Percentiles rank a stretch among this genome's conserved stretches.
These are phyloP conservation scores for Coniochaeta hoffmannii DNA, from an alignment of 2,329 filamentous ascomycete genomes.

Conservation along the genomic window DNA sequence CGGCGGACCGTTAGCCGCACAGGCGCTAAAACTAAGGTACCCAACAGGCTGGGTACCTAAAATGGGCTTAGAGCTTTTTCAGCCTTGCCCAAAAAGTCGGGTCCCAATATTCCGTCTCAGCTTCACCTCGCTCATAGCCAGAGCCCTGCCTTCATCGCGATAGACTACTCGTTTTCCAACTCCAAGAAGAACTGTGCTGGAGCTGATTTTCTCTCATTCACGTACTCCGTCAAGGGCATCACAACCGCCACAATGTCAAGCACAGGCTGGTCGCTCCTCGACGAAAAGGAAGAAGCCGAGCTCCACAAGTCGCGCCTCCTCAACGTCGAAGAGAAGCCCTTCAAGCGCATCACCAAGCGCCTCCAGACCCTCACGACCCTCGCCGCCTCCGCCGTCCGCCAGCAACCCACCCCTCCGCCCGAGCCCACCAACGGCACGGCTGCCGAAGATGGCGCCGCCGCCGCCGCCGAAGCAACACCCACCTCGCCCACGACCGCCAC, in stretches of 20 bases:
- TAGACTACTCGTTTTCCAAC: no score
- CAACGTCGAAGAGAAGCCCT: slow-evolving; percentile 86
- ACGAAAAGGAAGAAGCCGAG: slow-evolving; percentile 70
- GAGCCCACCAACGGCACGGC: slow-evolving; percentile 36
- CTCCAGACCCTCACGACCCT: slow-evolving; percentile 63
- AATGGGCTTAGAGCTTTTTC: no score
- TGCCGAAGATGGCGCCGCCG: slow-evolving; percentile 17
- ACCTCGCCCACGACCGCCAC: background rate
- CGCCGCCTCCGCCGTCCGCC: slow-evolving; percentile 40
- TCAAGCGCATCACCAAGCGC: slow-evolving; percentile 79
- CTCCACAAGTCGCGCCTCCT: slow-evolving; percentile 83
- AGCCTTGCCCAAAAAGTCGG: no score
- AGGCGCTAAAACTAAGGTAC: no score
- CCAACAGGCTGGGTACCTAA: no score
- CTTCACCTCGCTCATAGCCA: no score
- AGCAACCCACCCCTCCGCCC: slow-evolving; percentile 60
- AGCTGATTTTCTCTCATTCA: no score
- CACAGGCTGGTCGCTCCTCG: slow-evolving; percentile 54
- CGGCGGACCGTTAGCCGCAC: no score
- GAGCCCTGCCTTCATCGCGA: no score
- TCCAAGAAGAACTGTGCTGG: no score
- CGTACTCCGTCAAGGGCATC: no score
- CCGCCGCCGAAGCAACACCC: background rate
- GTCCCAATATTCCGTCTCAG: no score
- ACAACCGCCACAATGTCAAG: background rate